A percentile compares a stretch with the other conserved stretches of the same genome.
Conservation (phyloP, 2,329 filamentous ascomycete species). For the Cordyceps tenuipes region DNA sequence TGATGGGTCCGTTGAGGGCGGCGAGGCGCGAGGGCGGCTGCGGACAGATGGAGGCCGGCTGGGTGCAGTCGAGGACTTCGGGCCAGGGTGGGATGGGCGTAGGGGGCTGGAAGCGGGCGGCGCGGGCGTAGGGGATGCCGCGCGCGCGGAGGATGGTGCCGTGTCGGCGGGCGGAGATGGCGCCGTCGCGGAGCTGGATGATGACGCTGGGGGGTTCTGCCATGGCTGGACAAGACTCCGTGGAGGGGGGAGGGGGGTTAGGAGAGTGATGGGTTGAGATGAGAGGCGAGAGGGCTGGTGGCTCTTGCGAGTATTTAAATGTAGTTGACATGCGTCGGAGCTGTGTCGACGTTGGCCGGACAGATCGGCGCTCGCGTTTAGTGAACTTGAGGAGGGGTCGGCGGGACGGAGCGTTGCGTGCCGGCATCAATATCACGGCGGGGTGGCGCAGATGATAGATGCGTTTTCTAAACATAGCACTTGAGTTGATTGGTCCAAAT, state of each 20-base stretch:
- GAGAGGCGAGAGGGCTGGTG: too few relatives aligned
- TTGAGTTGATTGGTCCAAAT: too few relatives aligned
- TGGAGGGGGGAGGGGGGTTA: too few relatives aligned
- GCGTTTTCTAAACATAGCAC: background rate
- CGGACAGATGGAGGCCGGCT: conserved; percentile 14
- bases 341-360: background rate
- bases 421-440: background rate
- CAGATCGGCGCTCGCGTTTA: background rate
- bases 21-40: conserved; percentile 14
- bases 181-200: conserved; percentile 15
- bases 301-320: too few relatives aligned
- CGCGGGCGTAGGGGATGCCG: conserved; percentile 12
- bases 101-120: conserved; percentile 14
- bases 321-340: background rate
- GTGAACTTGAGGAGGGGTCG: background rate
- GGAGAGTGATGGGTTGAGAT: background rate
- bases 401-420: background rate
- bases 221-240: background rate
- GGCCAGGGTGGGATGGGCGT: conserved; percentile 8
- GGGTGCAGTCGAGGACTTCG: conserved; percentile 10
- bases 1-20: conserved; percentile 11
- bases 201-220: conserved; percentile 11
- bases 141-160: conserved; percentile 12
- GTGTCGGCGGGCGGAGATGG: conserved; percentile 9
- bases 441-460: background rate